Conservation (phyloP, 2,329 filamentous ascomycete genomes). For the Calonectria hongkongensis region DNA sequence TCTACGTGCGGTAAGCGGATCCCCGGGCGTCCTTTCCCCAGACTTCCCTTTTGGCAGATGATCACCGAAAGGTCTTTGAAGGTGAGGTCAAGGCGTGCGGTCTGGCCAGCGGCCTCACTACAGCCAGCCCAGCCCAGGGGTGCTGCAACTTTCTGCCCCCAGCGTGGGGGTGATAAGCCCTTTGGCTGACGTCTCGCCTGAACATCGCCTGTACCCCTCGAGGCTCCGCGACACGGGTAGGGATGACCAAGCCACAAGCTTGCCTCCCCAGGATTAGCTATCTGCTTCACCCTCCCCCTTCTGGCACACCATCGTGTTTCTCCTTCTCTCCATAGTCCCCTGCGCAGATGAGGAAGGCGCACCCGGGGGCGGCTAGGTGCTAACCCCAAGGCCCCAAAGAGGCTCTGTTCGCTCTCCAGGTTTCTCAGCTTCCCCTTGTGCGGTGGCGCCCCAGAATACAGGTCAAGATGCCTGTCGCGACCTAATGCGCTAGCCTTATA, state of each 20-base stretch:
- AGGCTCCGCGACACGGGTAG: slow-evolving; percentile 41
- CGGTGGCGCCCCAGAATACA: slow-evolving; percentile 51
- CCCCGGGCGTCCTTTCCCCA: slow-evolving; percentile 50
- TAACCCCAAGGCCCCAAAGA: slow-evolving; percentile 44
- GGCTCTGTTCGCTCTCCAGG: slow-evolving; percentile 49
- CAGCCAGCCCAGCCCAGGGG: slow-evolving; percentile 42
- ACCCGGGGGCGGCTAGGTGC: slow-evolving; percentile 27
- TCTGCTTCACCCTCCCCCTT: slow-evolving; percentile 36
- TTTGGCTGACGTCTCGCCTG: slow-evolving; percentile 47
- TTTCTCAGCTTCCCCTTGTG: slow-evolving; percentile 57
- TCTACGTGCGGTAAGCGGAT: slow-evolving; percentile 45
- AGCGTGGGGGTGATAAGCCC: slow-evolving; percentile 51
- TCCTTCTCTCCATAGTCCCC: slow-evolving; percentile 32
- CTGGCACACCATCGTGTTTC: slow-evolving; percentile 48
- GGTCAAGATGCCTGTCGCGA: slow-evolving; percentile 46
- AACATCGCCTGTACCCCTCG: slow-evolving; percentile 27
- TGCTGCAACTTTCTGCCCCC: slow-evolving; percentile 37
- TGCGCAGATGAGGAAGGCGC: slow-evolving; percentile 53
- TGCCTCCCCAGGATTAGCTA: slow-evolving; percentile 38
- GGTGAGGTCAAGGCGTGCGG: slow-evolving; percentile 25
- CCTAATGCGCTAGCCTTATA: slow-evolving; percentile 51
- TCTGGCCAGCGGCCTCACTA: slow-evolving; percentile 36
- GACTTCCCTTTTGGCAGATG: slow-evolving; percentile 44
- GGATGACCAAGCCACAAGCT: slow-evolving; percentile 45
- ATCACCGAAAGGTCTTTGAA: slow-evolving; percentile 29